A percentile compares a stretch with the other conserved stretches of the same genome.
phyloP scores from a whole-genome alignment of 2,329 filamentous ascomycete species.

The Fusarium sp. region DNA sequence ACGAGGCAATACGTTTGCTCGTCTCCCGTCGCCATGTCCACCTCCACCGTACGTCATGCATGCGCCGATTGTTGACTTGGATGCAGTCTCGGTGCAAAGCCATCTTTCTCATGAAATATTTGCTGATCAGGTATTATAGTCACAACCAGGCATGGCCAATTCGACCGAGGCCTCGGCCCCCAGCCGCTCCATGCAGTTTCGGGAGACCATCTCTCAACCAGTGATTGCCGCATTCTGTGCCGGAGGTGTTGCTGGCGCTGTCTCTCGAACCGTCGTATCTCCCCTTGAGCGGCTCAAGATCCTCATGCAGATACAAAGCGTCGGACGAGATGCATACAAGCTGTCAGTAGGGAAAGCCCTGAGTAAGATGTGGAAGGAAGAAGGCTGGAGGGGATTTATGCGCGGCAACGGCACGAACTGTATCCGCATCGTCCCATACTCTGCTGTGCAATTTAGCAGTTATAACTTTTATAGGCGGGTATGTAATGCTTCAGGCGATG shows the following conservation, averaged over 20 bases:
- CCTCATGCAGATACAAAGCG: conserved; percentile 94
- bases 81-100: not conserved
- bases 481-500: conserved; percentile 44
- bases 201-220: conserved; percentile 75
- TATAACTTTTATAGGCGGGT: conserved; percentile 98
- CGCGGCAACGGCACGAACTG: conserved; percentile 98
- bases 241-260: conserved; percentile 91
- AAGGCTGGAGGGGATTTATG: conserved; percentile 98
- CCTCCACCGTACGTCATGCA: conserved; percentile 43
- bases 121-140: conserved; percentile 35
- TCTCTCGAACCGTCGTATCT: conserved; percentile 97
- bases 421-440: conserved; percentile 97
- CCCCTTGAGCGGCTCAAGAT: conserved; percentile 97
- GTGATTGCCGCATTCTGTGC: conserved; percentile 92
- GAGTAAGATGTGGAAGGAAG: conserved; percentile 94
- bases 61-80: not conserved
- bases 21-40: conserved; percentile 43
- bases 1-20: conserved; percentile 9
- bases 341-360: conserved; percentile 89
- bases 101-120: not conserved
- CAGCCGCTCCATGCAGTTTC: conserved; percentile 48
- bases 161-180: conserved; percentile 40
- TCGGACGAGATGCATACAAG: conserved; percentile 90
- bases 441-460: conserved; percentile 96
- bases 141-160: conserved; percentile 42